Base-by-base conservation (phyloP, 441 rosid genomes). In the Syzygium malaccense region DNA sequence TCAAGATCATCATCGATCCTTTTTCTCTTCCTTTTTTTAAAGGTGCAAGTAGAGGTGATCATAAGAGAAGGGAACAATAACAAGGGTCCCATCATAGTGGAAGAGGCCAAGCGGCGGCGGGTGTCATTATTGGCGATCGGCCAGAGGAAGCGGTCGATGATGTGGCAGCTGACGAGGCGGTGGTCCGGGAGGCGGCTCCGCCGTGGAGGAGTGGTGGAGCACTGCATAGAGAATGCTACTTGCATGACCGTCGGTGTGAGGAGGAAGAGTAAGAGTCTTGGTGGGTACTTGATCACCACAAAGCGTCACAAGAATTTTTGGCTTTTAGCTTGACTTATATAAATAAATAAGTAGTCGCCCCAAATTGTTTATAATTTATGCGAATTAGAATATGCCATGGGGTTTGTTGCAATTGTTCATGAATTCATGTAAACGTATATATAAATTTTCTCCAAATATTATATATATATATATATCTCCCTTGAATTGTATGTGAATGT, bases 231-330 rank as follows among this genome's bases (percentile, higher is more conserved):
- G 56, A 79, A 83, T 33, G 56, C 89, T n/a, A 33, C 26, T 83
- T 88, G 89, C 49, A n/a, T 88, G 75, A 83, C 89, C 45, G 71
- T 88, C 32, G 89, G 75, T 20, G 89, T 88, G 75, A 58, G 89
- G 41, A 80, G 89, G 86, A 88, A 88, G 80, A 83, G 85, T 14
- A 54, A 51, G 71, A 83, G 85, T 23, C 89, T 88, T 37, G 88
- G 88, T 11, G 88, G 88, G 51, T 87, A 87, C 56, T 56, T 87
- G 58, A 87, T 87, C 88, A 87, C 89, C 78, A 88, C 89, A 4
- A 80, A 88, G 86, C 86, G 89, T 26, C 89, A 88, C 86, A 88
- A 88, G 55, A 88, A 88, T 15, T 88, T 88, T 51, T 88, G 89
- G 89, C 89, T 88, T 30, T 57, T 88, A 49, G 89, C 89, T 58